These are phyloP conservation scores for Dioscorea dumetorum DNA, from an alignment of 106 monocot genomes.

Conservation along the genomic window DNA sequence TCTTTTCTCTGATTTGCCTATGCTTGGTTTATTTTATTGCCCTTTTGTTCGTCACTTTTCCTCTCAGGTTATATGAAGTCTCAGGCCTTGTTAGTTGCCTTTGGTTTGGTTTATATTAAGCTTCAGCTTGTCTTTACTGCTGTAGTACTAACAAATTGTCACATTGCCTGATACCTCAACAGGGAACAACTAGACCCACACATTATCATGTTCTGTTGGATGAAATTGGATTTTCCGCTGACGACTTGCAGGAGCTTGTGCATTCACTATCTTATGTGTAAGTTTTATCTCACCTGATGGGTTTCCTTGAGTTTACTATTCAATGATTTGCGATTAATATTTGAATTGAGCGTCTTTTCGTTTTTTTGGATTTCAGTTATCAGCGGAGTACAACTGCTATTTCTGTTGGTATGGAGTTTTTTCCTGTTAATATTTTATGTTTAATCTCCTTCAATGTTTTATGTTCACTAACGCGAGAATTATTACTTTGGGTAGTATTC, in stretches of 20 bases:
- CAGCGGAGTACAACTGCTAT: slow-evolving; percentile 82
- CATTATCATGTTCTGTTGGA: slow-evolving; percentile 88
- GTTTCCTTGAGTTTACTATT: too few species aligned
- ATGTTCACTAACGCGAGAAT: too few species aligned
- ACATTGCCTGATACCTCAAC: background rate
- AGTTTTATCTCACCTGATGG: slow-evolving; percentile 10
- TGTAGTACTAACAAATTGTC: too few species aligned
- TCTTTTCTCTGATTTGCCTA: background rate
- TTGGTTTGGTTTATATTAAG: too few species aligned
- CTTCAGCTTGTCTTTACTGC: background rate
- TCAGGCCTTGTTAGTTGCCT: background rate
- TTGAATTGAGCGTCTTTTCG: background rate
- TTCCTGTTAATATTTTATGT: too few species aligned
- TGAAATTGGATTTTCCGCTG: slow-evolving; percentile 66
- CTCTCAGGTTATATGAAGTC: background rate
- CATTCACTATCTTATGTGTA: slow-evolving; percentile 97
- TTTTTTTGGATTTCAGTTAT: slow-evolving; percentile 31
- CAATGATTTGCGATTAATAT: background rate
- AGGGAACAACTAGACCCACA: slow-evolving; percentile 92
- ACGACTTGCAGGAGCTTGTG: slow-evolving; percentile 88
- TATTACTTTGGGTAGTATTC: too few species aligned
- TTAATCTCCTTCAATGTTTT: too few species aligned
- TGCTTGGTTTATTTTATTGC: background rate
- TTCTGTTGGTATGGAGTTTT: slow-evolving; percentile 42
- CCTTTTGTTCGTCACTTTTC: background rate